Evolutionary conservation across 306 rosid species (phyloP).

Genomic region (Vigna angularis): DNA sequence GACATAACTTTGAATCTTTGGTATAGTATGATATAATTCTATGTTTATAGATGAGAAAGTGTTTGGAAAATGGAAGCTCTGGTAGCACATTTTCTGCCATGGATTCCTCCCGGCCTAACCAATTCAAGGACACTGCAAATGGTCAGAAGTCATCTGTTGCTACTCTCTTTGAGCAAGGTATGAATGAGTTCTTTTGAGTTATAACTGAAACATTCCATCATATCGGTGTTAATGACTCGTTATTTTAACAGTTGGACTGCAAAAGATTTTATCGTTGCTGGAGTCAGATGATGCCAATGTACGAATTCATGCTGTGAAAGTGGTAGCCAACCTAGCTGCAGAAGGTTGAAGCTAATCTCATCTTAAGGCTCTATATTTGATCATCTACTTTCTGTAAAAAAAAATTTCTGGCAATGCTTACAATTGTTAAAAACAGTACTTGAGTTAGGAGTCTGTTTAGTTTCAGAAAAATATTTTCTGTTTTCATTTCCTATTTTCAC

Average conservation of each 20-base stretch:
- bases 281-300: constrained; percentile 96
- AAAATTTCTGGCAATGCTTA: background rate
- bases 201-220: constrained; percentile 30
- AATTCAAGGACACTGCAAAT: constrained; percentile 64
- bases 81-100: constrained; percentile 61
- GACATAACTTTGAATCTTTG: constrained; percentile 23
- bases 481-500: background rate
- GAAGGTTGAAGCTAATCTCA: constrained; percentile 68
- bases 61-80: constrained; percentile 67
- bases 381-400: constrained; percentile 21
- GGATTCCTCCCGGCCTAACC: constrained; percentile 80
- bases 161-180: constrained; percentile 92
- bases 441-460: background rate
- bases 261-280: constrained; percentile 86
- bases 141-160: constrained; percentile 75
- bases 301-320: constrained; percentile 97
- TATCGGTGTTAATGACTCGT: constrained; percentile 40
- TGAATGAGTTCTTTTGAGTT: constrained; percentile 23
- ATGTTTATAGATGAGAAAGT: constrained; percentile 75
- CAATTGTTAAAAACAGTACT: background rate
- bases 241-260: constrained; percentile 79
- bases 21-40: constrained; percentile 32
- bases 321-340: constrained; percentile 97
- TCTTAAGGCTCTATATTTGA: constrained; percentile 18
- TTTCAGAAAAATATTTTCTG: background rate